Evolutionary conservation across 2,329 filamentous ascomycete species (phyloP).

Genomic region (Phaeomoniella chlamydospora): DNA sequence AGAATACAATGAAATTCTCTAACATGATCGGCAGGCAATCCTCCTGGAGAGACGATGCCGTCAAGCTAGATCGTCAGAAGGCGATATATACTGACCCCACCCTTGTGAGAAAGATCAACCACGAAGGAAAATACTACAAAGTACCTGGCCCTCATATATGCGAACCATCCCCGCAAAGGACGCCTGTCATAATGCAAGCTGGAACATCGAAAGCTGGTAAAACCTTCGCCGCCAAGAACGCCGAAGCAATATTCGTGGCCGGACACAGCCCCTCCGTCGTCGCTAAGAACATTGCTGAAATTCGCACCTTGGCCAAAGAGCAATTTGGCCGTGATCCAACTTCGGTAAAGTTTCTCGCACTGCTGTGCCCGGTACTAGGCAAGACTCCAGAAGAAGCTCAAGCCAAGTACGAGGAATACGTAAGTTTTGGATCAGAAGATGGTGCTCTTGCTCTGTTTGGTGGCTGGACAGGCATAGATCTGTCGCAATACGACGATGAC

Average conservation of each 20-base stretch:
- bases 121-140: constrained; percentile 38
- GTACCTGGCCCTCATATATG: constrained; percentile 32
- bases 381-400: constrained; percentile 37
- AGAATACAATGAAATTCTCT: too few relatives aligned
- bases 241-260: constrained; percentile 47
- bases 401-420: constrained; percentile 35
- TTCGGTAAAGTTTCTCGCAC: constrained; percentile 41
- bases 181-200: constrained; percentile 44
- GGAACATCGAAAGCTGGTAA: constrained; percentile 44
- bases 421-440: constrained; percentile 37
- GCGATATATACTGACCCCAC: constrained; percentile 45
- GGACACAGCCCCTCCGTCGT: constrained; percentile 36
- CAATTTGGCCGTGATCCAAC: constrained; percentile 39
- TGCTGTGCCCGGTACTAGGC: constrained; percentile 35
- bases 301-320: constrained; percentile 36
- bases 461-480: constrained; percentile 47
- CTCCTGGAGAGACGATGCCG: constrained; percentile 44
- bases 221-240: constrained; percentile 41
- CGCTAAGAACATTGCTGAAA: constrained; percentile 35
- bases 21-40: too few relatives aligned
- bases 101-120: constrained; percentile 45
- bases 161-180: constrained; percentile 42
- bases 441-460: constrained; percentile 42
- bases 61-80: constrained; percentile 35
- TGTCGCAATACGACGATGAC: constrained; percentile 34